These are phyloP conservation scores for Coemansia sp. DNA, from an alignment of 192 early-diverging fungal genomes.

Conservation along the genomic window DNA sequence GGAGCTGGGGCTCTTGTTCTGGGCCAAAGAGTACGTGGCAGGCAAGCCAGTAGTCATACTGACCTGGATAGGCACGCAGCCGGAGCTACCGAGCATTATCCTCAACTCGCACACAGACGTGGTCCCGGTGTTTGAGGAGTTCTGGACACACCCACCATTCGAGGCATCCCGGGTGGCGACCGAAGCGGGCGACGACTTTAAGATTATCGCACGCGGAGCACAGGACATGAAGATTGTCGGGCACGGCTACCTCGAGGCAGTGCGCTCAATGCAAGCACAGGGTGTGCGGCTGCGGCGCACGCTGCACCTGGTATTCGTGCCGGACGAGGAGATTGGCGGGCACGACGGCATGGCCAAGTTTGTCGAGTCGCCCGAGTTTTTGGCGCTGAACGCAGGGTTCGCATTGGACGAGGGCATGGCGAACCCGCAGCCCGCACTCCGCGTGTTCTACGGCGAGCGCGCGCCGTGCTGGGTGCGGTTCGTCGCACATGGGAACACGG, in stretches of 20 bases:
- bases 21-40: constrained; percentile 53
- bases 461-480: constrained; percentile 82
- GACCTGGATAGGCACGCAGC: constrained; percentile 63
- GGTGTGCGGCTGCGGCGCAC: constrained; percentile 63
- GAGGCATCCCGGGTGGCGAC: constrained; percentile 59
- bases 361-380: constrained; percentile 66
- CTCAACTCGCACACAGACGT: constrained; percentile 91
- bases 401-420: constrained; percentile 85
- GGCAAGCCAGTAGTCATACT: constrained; percentile 74
- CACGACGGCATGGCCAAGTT: constrained; percentile 72
- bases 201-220: constrained; percentile 79
- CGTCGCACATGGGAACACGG: constrained; percentile 67
- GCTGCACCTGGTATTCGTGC: constrained; percentile 76
- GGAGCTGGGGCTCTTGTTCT: constrained; percentile 65
- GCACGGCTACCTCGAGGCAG: constrained; percentile 76
- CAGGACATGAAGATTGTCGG: constrained; percentile 95
- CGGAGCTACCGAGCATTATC: constrained; percentile 59
- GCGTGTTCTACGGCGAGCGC: constrained; percentile 85
- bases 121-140: constrained; percentile 77
- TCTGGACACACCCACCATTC: constrained; percentile 79
- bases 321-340: constrained; percentile 87
- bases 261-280: constrained; percentile 58
- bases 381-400: constrained; percentile 73
- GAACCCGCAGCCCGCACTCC: constrained; percentile 60
- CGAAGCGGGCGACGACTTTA: constrained; percentile 55